Evolutionary conservation across 805 yeast genomes (phyloP).

Genomic region (Metschnikowia noctiluminum): DNA sequence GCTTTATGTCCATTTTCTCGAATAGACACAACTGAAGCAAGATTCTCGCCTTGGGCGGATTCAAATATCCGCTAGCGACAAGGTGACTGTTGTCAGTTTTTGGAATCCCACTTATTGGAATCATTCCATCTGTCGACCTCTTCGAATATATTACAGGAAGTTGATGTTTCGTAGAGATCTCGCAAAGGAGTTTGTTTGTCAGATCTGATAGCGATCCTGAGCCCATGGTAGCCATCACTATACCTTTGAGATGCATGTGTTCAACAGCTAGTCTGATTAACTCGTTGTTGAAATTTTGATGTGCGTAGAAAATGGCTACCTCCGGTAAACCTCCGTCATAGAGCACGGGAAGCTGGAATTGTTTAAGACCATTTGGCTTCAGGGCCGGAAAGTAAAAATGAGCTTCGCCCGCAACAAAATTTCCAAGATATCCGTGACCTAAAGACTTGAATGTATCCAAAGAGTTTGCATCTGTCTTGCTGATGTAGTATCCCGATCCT

Average conservation of each 20-base stretch:
- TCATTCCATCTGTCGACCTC: conserved; percentile 69
- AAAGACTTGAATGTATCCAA: conserved; percentile 65
- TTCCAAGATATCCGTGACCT: conserved; percentile 70
- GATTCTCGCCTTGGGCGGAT: conserved; percentile 62
- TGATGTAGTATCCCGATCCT: conserved; percentile 66
- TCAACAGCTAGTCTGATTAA: conserved; percentile 46
- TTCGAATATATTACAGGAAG: conserved; percentile 63
- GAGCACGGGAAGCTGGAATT: conserved; percentile 17
- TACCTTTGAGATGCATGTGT: conserved; percentile 46
- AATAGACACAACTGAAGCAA: conserved; percentile 54
- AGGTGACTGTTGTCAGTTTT: conserved; percentile 12
- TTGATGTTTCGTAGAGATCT: conserved; percentile 32
- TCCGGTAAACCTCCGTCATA: conserved; percentile 31
- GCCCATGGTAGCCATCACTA: conserved; percentile 68
- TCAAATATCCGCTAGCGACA: conserved; percentile 62
- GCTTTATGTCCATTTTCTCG: conserved; percentile 34
- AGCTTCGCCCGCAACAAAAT: conserved; percentile 62
- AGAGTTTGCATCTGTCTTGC: conserved; percentile 67
- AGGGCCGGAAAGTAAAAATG: conserved; percentile 64
- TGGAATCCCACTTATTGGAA: conserved; percentile 50
- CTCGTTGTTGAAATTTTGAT: conserved; percentile 54
- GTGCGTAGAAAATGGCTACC: conserved; percentile 57
- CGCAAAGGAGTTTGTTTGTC: conserved; percentile 44
- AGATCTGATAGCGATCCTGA: conserved; percentile 60
- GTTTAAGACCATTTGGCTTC: conserved; percentile 49